These are phyloP conservation scores for Asterionellopsis glacialis DNA, from an alignment of 108 stramenopile genomes.

Conservation along the genomic window DNA sequence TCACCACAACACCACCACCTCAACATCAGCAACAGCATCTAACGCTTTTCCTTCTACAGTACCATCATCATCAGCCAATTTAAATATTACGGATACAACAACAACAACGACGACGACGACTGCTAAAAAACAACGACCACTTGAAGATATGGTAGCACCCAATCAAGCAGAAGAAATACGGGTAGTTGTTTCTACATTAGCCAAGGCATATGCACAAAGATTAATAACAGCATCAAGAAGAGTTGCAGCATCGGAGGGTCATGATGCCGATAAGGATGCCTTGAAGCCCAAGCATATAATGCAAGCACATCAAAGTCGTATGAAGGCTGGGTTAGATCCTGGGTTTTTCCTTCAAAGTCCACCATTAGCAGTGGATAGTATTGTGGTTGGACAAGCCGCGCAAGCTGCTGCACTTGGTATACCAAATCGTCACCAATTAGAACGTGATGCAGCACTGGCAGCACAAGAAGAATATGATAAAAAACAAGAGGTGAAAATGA, in stretches of 20 bases:
- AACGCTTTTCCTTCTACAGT: not conserved
- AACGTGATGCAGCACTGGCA: slow-evolving; percentile 34
- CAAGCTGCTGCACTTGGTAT: slow-evolving; percentile 3
- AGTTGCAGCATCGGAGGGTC: slow-evolving; percentile 14
- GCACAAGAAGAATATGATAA: slow-evolving; percentile 59
- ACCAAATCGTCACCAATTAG: not conserved
- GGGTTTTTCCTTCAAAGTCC: slow-evolving; percentile 57
- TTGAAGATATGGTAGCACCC: slow-evolving; percentile 64
- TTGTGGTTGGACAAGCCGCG: not conserved
- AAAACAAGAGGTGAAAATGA: slow-evolving; percentile 4
- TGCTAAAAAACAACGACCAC: not conserved
- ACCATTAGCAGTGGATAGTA: too few species aligned
- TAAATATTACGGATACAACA: not conserved
- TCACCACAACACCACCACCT: not conserved
- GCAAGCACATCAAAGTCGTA: slow-evolving; percentile 46
- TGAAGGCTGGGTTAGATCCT: slow-evolving; percentile 64
- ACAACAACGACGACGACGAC: not conserved
- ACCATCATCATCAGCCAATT: not conserved
- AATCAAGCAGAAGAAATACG: slow-evolving; percentile 60
- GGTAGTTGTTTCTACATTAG: slow-evolving; percentile 63
- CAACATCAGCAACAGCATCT: too few species aligned
- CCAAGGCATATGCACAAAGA: slow-evolving; percentile 78
- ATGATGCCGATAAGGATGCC: slow-evolving; percentile 12
- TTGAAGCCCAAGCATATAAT: slow-evolving; percentile 53
- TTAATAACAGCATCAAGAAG: slow-evolving; percentile 60